Base-by-base conservation (phyloP, 1,284 basidiomycete genomes). In the Fomitiporia mediterranea region DNA sequence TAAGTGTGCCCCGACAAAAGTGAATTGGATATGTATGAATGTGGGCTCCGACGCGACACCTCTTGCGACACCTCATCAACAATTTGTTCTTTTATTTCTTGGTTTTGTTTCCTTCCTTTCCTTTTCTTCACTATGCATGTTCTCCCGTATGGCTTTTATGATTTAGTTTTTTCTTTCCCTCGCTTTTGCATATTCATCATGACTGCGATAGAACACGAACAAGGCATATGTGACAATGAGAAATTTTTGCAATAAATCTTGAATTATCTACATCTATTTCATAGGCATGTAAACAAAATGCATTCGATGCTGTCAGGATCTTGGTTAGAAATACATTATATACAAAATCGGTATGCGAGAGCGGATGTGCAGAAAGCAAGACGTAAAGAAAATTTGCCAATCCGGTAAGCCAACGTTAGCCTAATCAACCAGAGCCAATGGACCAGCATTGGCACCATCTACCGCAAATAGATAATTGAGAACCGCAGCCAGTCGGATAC, bases 401-500 rank as follows among this genome's bases (percentile, higher is more conserved):
- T 43, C 21, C 3, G 19, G 25, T 49, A 7, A 38, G 19, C 2
- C 3, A 4, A 25, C 2, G n/a, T 8, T 11, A 27, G 13, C 7
- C 35, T 27, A 53, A 2, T 55, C n/a, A 8, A 32, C 37, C 27
- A 32, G 9, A 27, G 50, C 40, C 11, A 56, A 25, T 6, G 47
- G 47, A 6, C 17, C 15, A 9, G 23, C 40, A 30, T 43, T 25
- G 15, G 13, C 46, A 17, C 34, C 46, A 8, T 58, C 46, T 6
- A 72, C 70, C n/a, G 76, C 76, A 58, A 89, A 88, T n/a, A 91
- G 69, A 60, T 76, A 81, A 64, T 95, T 95, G 61, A 96, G 70
- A 3, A 90, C 69, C 1, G 83, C 90, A 8, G 92, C 94, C 32
- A 94, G 80, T 13, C 93, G 77, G 35, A 95, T 71, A 1, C 92